These are phyloP conservation scores for Cytospora piceicola DNA, from an alignment of 2,329 filamentous ascomycete species.

Conservation along the genomic window DNA sequence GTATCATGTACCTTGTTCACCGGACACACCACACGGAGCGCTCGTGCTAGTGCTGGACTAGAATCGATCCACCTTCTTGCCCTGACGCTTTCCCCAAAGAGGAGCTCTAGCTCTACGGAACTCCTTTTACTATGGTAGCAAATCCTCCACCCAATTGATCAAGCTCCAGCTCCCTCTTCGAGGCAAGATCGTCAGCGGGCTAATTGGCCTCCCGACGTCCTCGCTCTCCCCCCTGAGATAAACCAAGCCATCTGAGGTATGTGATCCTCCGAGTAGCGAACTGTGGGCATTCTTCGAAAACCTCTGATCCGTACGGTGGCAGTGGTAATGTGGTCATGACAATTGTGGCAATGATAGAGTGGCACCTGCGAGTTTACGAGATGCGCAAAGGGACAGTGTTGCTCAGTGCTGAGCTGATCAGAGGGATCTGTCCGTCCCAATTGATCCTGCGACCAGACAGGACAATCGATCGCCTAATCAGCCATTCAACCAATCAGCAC, in stretches of 20 bases:
- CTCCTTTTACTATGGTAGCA: too few relatives aligned
- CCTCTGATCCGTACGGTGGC: background rate
- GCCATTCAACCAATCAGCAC: background rate
- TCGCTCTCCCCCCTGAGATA: background rate
- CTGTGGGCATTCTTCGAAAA: background rate
- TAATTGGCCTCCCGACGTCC: background rate
- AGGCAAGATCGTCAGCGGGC: constrained; percentile 21
- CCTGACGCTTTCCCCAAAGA: constrained; percentile 27
- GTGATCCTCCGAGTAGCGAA: constrained; percentile 1
- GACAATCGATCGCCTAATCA: too few relatives aligned
- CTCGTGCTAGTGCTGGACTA: too few relatives aligned
- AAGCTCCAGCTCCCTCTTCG: constrained; percentile 6
- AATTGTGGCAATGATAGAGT: background rate
- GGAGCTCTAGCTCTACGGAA: background rate
- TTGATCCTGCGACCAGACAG: background rate
- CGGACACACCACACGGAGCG: background rate
- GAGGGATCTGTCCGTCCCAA: background rate
- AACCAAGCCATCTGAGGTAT: too few relatives aligned
- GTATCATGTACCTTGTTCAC: background rate
- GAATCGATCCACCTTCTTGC: constrained; percentile 9
- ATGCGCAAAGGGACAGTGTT: background rate
- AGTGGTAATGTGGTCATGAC: background rate
- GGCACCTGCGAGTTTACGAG: background rate
- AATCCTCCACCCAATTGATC: background rate
- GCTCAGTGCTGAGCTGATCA: background rate